Conservation (phyloP, 108 stramenopile genomes). For the Cyclotella distinguenda region DNA sequence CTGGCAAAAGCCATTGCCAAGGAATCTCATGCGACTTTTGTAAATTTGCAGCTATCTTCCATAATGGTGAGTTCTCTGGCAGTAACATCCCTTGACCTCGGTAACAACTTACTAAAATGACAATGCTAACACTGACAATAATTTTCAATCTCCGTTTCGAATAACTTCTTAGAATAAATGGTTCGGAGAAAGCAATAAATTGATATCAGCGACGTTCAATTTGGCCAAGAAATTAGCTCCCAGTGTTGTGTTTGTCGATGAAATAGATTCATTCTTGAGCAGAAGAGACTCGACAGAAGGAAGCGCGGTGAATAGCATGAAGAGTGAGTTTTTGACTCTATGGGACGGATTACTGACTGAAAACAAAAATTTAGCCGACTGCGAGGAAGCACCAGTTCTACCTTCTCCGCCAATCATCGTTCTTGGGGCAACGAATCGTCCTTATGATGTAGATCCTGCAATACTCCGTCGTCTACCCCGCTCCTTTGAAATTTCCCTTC, state of each 20-base stretch:
- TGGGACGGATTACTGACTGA: constrained; percentile 92
- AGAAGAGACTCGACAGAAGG: constrained; percentile 72
- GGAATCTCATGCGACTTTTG: constrained; percentile 92
- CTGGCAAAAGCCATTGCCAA: constrained; percentile 97
- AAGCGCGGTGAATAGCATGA: constrained; percentile 80
- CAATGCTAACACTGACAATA: too few species aligned
- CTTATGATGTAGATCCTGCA: constrained; percentile 91
- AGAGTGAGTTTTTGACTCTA: constrained; percentile 93
- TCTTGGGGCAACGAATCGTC: constrained; percentile 95
- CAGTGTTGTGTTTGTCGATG: constrained; percentile 96
- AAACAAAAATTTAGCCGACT: constrained; percentile 2
- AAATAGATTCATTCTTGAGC: constrained; percentile 92
- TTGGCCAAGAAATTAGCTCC: constrained; percentile 93
- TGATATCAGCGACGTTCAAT: constrained; percentile 90
- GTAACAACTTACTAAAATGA: background rate
- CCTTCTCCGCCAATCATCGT: constrained; percentile 78
- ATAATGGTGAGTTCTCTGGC: constrained; percentile 54
- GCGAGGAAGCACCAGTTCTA: constrained; percentile 19
- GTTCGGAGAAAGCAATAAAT: constrained; percentile 95
- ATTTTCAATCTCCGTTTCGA: background rate
- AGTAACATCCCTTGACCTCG: background rate
- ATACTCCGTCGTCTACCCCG: constrained; percentile 94
- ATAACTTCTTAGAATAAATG: constrained; percentile 72
- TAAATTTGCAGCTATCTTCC: constrained; percentile 87
- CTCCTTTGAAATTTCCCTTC: constrained; percentile 82